Conservation (phyloP, 108 stramenopile genomes). For the Nitzschia sp. region DNA sequence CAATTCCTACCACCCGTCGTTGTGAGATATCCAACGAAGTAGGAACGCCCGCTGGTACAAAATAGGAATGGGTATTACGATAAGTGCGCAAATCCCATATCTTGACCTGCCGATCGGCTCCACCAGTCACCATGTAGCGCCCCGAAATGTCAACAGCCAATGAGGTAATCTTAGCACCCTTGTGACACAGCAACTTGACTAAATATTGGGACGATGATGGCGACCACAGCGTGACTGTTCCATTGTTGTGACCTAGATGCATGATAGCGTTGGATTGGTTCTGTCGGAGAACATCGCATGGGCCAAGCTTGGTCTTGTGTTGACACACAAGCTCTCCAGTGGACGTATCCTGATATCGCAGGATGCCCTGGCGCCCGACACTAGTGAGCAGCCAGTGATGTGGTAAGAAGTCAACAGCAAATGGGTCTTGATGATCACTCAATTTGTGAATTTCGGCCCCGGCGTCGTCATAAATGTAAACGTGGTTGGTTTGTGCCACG, state of each 20-base stretch:
- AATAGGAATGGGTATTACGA: constrained; percentile 67
- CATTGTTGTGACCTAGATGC: constrained; percentile 94
- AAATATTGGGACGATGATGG: constrained; percentile 85
- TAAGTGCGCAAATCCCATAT: constrained; percentile 97
- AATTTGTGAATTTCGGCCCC: constrained; percentile 96
- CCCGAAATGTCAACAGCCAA: constrained; percentile 87
- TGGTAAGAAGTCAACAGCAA: constrained; percentile 91
- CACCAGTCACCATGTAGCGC: constrained; percentile 89
- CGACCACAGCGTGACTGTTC: constrained; percentile 96
- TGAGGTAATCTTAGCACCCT: constrained; percentile 76
- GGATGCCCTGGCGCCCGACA: constrained; percentile 78
- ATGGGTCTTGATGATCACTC: constrained; percentile 78
- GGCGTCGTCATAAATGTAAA: constrained; percentile 94
- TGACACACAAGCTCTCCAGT: constrained; percentile 90
- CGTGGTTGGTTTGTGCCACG: constrained; percentile 94
- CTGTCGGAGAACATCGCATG: constrained; percentile 81
- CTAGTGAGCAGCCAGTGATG: constrained; percentile 96
- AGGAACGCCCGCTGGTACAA: constrained; percentile 63
- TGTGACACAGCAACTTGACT: constrained; percentile 91
- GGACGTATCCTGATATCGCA: constrained; percentile 95
- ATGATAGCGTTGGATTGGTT: constrained; percentile 94
- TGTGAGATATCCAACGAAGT: constrained; percentile 90
- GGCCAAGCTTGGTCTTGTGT: constrained; percentile 83
- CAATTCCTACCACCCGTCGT: constrained; percentile 88
- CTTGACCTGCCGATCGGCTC: constrained; percentile 78